phyloP scores from a whole-genome alignment of 2,329 filamentous ascomycete species.

The Massarina eburnea region DNA sequence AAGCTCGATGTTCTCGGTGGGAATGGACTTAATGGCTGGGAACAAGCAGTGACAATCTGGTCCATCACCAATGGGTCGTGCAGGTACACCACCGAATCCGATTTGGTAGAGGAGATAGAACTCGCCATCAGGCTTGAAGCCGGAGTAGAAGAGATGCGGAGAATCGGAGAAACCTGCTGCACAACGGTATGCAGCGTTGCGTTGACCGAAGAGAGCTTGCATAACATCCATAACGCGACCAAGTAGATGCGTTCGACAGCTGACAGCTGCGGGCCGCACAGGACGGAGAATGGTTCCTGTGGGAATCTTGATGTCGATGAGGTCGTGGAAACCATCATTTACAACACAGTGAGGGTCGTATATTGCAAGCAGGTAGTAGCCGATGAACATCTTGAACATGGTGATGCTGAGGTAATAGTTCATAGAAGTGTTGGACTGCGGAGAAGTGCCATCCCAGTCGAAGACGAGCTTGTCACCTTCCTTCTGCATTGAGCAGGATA shows the following conservation, averaged over 20 bases:
- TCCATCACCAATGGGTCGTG: conserved; percentile 51
- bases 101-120: conserved; percentile 56
- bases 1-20: conserved; percentile 52
- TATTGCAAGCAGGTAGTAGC: conserved; percentile 52
- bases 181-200: conserved; percentile 49
- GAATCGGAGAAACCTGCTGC: conserved; percentile 56
- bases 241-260: conserved; percentile 52
- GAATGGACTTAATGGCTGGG: conserved; percentile 54
- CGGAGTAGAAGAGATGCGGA: conserved; percentile 55
- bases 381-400: conserved; percentile 57
- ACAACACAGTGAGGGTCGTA: conserved; percentile 53
- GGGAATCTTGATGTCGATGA: conserved; percentile 52
- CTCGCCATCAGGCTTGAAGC: conserved; percentile 51
- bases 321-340: conserved; percentile 55
- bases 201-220: conserved; percentile 53
- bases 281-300: conserved; percentile 50
- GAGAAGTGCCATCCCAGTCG: conserved; percentile 53
- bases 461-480: conserved; percentile 48
- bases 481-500: conserved; percentile 53
- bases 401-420: conserved; percentile 54
- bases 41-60: conserved; percentile 55
- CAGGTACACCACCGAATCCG: conserved; percentile 54
- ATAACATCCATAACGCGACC: conserved; percentile 54
- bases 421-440: conserved; percentile 50
- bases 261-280: conserved; percentile 50